Evolutionary conservation across 2,329 filamentous ascomycete genomes (phyloP), one percentile per base, ranked within the genome.

Genomic region (Aspergillus oerlinghausenensis): DNA sequence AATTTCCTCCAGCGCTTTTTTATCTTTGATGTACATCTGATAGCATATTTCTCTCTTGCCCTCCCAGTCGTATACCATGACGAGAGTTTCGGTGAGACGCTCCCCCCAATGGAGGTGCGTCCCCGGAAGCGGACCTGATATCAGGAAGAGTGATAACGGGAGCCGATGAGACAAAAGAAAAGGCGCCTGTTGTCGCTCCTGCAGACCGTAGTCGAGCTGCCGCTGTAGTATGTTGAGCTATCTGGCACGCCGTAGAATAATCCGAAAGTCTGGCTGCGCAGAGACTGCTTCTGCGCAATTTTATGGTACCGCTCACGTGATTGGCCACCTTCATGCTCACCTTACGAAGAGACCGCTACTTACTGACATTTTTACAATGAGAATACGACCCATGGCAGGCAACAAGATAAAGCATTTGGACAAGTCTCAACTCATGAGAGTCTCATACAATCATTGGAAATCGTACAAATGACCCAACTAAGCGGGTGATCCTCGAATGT

Each of bases 21-120:
- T 85, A 75, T 94, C 88, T 57, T 86, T 83, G 63, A 93, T 89
- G 67, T 92, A 94, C 67, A 94, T 82, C 63, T 84, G 82, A 71
- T 83, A 86, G 75, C 84, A 87, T 62, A 85, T 79, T 45, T 83
- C 81, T 65, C 83, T 79, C 72, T 88, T 88, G 57, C 84, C 84
- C 54, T 85, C 82, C 86, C 86, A 88, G 65, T 86, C 82, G 71
- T 88, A 88, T 19, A 83, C 79, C 74, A 77, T 77, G 58, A 52
- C 68, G 62, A 53, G 49, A 51, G 14, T 47, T 43, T 48, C 21
- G 38, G 28, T 32, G 57, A 57, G 59, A 59, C 64, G 59, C 67
- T 59, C 60, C 67, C 62, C 60, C 66, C 56, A 47, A 48, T 61
- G 66, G 67, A 71, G 66, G 66, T 56, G 63, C 59, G 65, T 57